phyloP scores from a whole-genome alignment of 2,329 filamentous ascomycete species.

The Dactylellina cionopaga region DNA sequence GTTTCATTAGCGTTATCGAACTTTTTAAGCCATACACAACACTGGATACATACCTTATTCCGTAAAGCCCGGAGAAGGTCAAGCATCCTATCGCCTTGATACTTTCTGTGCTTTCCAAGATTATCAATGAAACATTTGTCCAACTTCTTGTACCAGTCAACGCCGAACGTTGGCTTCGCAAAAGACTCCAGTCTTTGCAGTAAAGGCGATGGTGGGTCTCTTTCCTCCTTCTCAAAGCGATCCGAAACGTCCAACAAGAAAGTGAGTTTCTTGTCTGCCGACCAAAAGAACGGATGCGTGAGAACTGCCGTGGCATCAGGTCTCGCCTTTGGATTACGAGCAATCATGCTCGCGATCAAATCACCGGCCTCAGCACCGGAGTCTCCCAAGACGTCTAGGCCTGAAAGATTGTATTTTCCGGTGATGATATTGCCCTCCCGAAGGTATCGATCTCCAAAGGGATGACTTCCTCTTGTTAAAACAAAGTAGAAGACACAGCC shows the following conservation, averaged over 20 bases:
- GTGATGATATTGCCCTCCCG: constrained; percentile 97
- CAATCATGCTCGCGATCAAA: constrained; percentile 83
- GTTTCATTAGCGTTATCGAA: not conserved
- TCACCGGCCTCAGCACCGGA: constrained; percentile 88
- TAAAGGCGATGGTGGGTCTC: constrained; percentile 63
- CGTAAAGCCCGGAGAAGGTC: constrained; percentile 87
- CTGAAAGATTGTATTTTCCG: constrained; percentile 77
- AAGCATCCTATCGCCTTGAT: constrained; percentile 82
- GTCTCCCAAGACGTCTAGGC: constrained; percentile 79
- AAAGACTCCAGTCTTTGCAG: constrained; percentile 70
- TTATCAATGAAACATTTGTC: constrained; percentile 49
- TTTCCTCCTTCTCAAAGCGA: constrained; percentile 85
- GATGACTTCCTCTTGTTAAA: constrained; percentile 89
- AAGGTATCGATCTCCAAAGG: constrained; percentile 94
- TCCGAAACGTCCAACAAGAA: constrained; percentile 98
- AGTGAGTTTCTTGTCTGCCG: constrained; percentile 82
- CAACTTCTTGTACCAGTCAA: constrained; percentile 77
- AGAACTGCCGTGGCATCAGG: constrained; percentile 82
- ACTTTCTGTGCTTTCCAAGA: constrained; percentile 61
- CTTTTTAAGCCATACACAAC: not conserved
- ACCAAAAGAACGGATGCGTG: constrained; percentile 97
- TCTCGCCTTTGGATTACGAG: constrained; percentile 70
- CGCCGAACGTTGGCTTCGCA: constrained; percentile 68
- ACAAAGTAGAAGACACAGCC: constrained; percentile 99
- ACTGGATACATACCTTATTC: constrained; percentile 71